Conservation (phyloP, 1,284 basidiomycete species). For the Hemileia vastatrix region DNA sequence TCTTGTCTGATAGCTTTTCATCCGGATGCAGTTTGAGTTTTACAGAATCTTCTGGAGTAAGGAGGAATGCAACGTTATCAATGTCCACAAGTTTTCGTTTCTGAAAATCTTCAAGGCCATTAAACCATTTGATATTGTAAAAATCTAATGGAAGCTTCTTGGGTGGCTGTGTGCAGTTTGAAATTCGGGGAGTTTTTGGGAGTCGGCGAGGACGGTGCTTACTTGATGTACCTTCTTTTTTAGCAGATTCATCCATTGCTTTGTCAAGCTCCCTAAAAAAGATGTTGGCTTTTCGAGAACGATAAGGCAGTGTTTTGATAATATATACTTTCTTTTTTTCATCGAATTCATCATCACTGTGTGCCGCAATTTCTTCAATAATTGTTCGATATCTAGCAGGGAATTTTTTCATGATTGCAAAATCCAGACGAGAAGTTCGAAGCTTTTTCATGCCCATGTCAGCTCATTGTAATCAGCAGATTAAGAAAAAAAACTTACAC, state of each 20-base stretch:
- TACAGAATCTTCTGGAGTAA: no score
- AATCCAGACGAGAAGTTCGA: neutral
- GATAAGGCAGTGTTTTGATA: constrained; percentile 6
- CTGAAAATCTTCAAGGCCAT: neutral
- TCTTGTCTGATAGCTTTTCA: constrained; percentile 2
- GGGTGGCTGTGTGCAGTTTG: neutral
- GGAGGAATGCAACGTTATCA: neutral
- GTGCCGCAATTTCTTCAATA: neutral
- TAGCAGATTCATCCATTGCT: neutral
- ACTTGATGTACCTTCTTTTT: neutral
- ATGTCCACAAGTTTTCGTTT: neutral
- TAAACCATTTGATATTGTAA: constrained; percentile 9
- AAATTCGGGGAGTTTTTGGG: neutral
- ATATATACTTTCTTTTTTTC: constrained; percentile 5
- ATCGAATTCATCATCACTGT: constrained; percentile 11
- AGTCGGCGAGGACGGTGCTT: neutral
- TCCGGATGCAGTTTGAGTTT: neutral
- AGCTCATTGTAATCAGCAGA: neutral
- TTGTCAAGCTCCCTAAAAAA: constrained; percentile 8
- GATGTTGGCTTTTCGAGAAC: neutral
- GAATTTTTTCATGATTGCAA: constrained; percentile 9
- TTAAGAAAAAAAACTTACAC: neutral
- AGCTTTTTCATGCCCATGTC: neutral
- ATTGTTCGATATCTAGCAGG: neutral
- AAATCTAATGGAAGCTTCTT: constrained; percentile 9